Evolutionary conservation across 2,329 filamentous ascomycete genomes (phyloP), one percentile per base, ranked within the genome.

Genomic region (Penicillium sp.): DNA sequence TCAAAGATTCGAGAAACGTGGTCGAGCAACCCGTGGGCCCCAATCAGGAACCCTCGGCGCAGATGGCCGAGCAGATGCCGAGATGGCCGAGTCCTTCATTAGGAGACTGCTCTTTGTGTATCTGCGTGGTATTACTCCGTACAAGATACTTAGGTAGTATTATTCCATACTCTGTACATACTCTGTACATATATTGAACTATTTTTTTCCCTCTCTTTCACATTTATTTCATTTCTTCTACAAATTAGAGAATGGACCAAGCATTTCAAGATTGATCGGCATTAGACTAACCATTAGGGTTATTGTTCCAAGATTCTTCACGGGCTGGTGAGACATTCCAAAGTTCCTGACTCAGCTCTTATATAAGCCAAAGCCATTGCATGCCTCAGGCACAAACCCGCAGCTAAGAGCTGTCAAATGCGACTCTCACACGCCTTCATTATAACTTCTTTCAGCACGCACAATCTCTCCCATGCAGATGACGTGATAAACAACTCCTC

Each of bases 1-100:
- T 31, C 38, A 41, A 53, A 46, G 31, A 31, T 54, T 33, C 10
- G 23, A 51, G 15, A 29, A 55, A 41, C 46, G 53, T 56, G 50
- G 37, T 4, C 45, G 6, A 55, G 37, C 25, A 47, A 42, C 21
- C n/a, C 25, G 51, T 47, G 51, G 40, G 10, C 43, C 53, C 53
- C 46, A 43, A 55, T 55, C 37, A 35, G 46, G 40, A 33, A 31
- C 27, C 27, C 8, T 9, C 27, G 25, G 27, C 9, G 10, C 4
- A 31, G 29, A 31, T 12, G 27, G 27, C 27, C 27, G 29, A 31
- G 29, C 29, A 31, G 31, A 33, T 33, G 31, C 31, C 31, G 31
- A 33, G 31, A 13, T 15, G 33, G 7, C 35, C 23, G 21, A 19
- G 25, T 29, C 15, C 5, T 43, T 45, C 15, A 41, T 6, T 27